Evolutionary conservation across 257 asterid species (phyloP).

Genomic region (Oldenlandia corymbosa): DNA sequence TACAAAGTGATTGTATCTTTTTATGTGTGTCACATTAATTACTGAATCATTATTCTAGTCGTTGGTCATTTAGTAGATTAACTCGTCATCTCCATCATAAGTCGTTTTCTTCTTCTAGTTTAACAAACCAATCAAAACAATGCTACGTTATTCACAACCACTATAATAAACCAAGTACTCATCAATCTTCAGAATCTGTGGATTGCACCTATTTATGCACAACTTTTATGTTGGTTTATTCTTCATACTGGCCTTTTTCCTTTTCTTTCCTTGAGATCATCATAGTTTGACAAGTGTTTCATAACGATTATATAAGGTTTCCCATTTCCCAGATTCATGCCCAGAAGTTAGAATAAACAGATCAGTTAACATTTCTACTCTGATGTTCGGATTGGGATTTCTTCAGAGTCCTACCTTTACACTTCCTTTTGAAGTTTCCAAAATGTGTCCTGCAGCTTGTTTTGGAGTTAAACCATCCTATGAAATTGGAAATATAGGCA

Average conservation of each 20-base stretch:
- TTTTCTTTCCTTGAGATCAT: not conserved
- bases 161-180: not conserved
- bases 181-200: not conserved
- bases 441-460: constrained; percentile 40
- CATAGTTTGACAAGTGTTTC: not conserved
- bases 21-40: no score
- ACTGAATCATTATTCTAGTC: no score
- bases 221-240: not conserved
- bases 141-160: not conserved
- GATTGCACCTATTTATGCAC: not conserved
- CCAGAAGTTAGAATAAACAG: not conserved
- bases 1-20: no score
- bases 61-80: no score
- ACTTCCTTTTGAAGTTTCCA: not conserved
- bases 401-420: constrained; percentile 4
- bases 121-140: no score
- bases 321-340: not conserved
- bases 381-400: not conserved
- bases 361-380: not conserved
- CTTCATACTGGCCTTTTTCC: not conserved
- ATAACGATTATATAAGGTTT: no score
- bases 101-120: no score
- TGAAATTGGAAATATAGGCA: constrained; percentile 12
- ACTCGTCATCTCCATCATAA: no score
- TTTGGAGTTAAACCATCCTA: constrained; percentile 24